Conservation (phyloP, 140 eudicot genomes). For the Cichorium intybus region DNA sequence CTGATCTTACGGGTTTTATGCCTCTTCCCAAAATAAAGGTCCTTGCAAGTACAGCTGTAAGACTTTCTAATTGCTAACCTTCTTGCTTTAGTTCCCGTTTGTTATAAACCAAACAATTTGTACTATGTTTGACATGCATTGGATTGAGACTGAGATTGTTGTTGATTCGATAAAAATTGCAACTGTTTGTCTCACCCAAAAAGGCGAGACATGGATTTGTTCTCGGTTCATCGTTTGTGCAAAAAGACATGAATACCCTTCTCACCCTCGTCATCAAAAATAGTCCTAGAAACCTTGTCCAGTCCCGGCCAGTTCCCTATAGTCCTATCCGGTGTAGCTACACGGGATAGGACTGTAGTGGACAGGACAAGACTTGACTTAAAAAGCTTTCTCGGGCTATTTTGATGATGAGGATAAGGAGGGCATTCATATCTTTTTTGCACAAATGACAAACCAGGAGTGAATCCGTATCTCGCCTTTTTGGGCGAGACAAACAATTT, state of each 20-base stretch:
- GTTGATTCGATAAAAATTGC: neutral
- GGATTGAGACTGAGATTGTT: neutral
- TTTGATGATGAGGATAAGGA: neutral
- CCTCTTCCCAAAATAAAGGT: slow-evolving; percentile 77
- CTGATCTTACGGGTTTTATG: slow-evolving; percentile 77
- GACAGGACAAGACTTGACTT: neutral
- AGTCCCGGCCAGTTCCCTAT: neutral
- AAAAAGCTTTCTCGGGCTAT: neutral
- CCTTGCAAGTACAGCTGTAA: slow-evolving; percentile 94
- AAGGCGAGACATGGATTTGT: neutral
- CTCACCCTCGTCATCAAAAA: neutral
- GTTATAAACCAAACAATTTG: neutral
- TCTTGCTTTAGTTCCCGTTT: neutral
- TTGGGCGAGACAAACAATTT: neutral
- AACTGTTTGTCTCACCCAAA: neutral
- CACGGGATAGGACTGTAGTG: neutral
- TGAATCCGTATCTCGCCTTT: too few species aligned
- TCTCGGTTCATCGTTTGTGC: neutral
- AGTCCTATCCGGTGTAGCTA: neutral
- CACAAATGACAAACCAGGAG: too few species aligned
- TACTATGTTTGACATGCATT: neutral
- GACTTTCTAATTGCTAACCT: slow-evolving; percentile 21
- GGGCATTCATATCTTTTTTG: neutral
- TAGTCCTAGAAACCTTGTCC: neutral
- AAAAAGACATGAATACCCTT: neutral